Percentiles rank a stretch among this genome's conserved stretches.
Evolutionary conservation across 2,329 filamentous ascomycete species (phyloP).

Genomic region (Diaporthe vaccinii): DNA sequence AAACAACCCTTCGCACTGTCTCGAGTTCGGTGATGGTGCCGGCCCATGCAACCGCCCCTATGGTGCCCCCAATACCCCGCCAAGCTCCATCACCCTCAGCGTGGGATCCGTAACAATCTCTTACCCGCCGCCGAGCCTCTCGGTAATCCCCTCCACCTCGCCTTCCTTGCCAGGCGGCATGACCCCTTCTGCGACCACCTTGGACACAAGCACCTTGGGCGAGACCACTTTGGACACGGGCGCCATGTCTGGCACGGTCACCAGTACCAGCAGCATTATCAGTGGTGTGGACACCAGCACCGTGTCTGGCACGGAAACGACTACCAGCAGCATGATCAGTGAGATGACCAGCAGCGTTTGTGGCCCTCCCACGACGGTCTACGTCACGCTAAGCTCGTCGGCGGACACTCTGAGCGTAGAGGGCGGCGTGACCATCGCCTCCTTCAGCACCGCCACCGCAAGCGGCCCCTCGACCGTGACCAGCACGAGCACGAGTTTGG

Average conservation of each 20-base stretch:
- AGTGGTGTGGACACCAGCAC: not conserved
- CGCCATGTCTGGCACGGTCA: conserved; percentile 10
- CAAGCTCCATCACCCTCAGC: conserved; percentile 29
- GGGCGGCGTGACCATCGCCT: conserved; percentile 16
- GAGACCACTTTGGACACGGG: conserved; percentile 8
- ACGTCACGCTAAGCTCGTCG: conserved; percentile 31
- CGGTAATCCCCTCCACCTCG: not conserved
- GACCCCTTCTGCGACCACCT: conserved; percentile 22
- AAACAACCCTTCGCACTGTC: conserved; percentile 16
- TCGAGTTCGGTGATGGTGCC: conserved; percentile 38
- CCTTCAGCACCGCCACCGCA: not conserved
- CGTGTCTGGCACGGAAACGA: not conserved
- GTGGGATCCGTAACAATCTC: conserved; percentile 5
- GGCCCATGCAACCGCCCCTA: conserved; percentile 40
- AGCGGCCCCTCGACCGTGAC: conserved; percentile 21
- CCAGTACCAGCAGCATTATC: not conserved
- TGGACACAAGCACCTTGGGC: conserved; percentile 3
- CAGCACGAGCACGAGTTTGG: conserved; percentile 33
- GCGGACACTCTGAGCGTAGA: conserved; percentile 15
- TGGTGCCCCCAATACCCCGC: conserved; percentile 37
- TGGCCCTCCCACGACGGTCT: conserved; percentile 28
- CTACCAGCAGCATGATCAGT: not conserved
- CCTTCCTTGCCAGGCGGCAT: not conserved
- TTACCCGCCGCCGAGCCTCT: not conserved
- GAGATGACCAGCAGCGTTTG: not conserved